A percentile compares a stretch with the other conserved stretches of the same genome.
Evolutionary conservation across 345 rosid genomes (phyloP).

Genomic region (Linum trigynum): DNA sequence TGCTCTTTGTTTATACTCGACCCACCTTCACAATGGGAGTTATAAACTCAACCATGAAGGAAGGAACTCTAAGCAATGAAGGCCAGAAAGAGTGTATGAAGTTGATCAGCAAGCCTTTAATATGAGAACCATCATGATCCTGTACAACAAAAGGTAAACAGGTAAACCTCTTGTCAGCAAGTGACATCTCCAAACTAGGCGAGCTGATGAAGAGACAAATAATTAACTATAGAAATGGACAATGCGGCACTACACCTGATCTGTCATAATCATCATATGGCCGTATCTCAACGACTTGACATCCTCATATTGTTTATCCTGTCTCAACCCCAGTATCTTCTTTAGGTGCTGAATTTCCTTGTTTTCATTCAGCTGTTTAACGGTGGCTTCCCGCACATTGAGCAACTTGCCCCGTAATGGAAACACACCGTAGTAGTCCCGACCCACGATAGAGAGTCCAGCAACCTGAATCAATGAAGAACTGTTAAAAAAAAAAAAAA

Average conservation of each 20-base stretch:
- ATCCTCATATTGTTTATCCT: conserved; percentile 51
- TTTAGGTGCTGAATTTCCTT: conserved; percentile 72
- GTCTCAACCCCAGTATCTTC: conserved; percentile 94
- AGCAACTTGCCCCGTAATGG: conserved; percentile 87
- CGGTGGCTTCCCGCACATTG: conserved; percentile 87
- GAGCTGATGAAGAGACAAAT: neutral
- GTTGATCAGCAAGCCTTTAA: conserved; percentile 86
- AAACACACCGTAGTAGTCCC: conserved; percentile 70
- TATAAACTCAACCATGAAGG: conserved; percentile 87
- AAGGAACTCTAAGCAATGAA: conserved; percentile 65
- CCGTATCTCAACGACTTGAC: conserved; percentile 94
- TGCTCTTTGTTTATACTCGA: neutral
- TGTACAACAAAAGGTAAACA: conserved; percentile 21
- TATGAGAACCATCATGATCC: conserved; percentile 99
- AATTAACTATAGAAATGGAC: neutral
- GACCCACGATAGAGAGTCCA: conserved; percentile 57
- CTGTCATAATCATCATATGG: conserved; percentile 98
- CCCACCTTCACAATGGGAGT: conserved; percentile 95
- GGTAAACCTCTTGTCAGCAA: neutral
- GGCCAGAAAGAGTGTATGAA: conserved; percentile 98
- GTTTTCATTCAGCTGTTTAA: conserved; percentile 69
- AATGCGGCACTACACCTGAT: conserved; percentile 44
- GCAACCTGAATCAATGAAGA: conserved; percentile 42
- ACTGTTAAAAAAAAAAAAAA: conserved; percentile 8
- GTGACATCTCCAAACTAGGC: neutral